Percentiles rank a stretch among this genome's conserved stretches.
phyloP scores from a whole-genome alignment of 78 protist genomes.

The Dictyostelium capitatum region DNA sequence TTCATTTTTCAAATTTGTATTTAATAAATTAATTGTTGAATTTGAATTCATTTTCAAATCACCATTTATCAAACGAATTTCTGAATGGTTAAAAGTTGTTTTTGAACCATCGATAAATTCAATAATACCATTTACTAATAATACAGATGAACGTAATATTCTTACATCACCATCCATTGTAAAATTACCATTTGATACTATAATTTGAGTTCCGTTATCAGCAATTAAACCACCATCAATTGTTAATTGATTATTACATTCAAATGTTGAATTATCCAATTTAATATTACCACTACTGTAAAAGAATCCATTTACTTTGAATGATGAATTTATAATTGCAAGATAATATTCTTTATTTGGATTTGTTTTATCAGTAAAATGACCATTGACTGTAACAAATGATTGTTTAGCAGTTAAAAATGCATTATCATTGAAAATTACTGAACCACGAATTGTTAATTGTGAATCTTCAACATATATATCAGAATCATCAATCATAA shows the following conservation, averaged over 20 bases:
- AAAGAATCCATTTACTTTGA: not conserved
- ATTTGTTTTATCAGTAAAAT: not conserved
- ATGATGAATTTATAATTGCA: not conserved
- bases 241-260: not conserved
- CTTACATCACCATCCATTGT: not conserved
- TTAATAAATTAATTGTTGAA: not conserved
- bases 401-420: not conserved
- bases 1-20: not conserved
- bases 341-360: not conserved
- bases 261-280: not conserved
- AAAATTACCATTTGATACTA: slow-evolving; percentile 5
- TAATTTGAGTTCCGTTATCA: not conserved
- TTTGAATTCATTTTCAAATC: not conserved
- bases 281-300: not conserved
- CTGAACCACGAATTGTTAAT: slow-evolving; percentile 9
- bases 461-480: not conserved
- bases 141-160: not conserved
- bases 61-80: not conserved
- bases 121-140: not conserved
- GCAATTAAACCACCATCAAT: slow-evolving; percentile 7
- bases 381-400: not conserved
- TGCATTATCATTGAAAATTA: not conserved
- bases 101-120: slow-evolving; percentile 6
- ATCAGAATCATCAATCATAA: not conserved
- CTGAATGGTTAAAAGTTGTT: not conserved